These are phyloP conservation scores for Mallotus nudiflorus DNA, from an alignment of 345 rosid genomes.

Conservation along the genomic window DNA sequence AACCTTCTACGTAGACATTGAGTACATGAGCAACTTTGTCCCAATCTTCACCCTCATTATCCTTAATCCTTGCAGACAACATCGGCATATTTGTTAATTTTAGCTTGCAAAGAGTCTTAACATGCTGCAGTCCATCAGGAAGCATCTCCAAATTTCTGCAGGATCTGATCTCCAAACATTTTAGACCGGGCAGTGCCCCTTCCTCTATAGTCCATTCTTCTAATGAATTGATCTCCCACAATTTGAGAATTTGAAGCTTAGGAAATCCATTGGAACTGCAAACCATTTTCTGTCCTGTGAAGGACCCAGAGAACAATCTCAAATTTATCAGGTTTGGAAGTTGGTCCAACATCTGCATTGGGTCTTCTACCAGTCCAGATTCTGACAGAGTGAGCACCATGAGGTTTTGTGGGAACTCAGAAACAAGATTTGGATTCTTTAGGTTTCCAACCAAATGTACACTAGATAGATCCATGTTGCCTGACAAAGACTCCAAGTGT, in stretches of 20 bases:
- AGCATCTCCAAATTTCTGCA: slow-evolving; percentile 13
- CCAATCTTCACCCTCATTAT: slow-evolving; percentile 13
- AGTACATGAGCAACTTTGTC: slow-evolving; percentile 13
- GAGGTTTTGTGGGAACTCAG: slow-evolving; percentile 13
- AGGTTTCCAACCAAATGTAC: slow-evolving; percentile 15
- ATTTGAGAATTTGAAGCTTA: slow-evolving; percentile 13
- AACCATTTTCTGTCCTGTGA: slow-evolving; percentile 11
- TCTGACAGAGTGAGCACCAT: slow-evolving; percentile 18
- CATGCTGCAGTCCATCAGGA: slow-evolving; percentile 22
- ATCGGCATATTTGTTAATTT: slow-evolving; percentile 17
- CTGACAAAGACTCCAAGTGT: slow-evolving; percentile 12
- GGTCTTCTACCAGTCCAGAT: slow-evolving; percentile 18
- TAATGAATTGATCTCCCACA: slow-evolving; percentile 5
- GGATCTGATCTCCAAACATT: slow-evolving; percentile 17
- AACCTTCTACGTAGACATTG: not conserved
- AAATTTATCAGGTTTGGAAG: slow-evolving; percentile 21
- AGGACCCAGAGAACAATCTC: slow-evolving; percentile 11
- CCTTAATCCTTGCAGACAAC: slow-evolving; percentile 5
- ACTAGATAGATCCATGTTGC: slow-evolving; percentile 13
- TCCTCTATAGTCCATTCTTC: slow-evolving; percentile 8
- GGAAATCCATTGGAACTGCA: slow-evolving; percentile 1
- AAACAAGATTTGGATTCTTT: not conserved
- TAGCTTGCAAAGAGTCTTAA: slow-evolving; percentile 1
- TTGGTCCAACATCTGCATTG: slow-evolving; percentile 12
- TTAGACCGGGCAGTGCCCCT: slow-evolving; percentile 11